These are phyloP conservation scores for Colletotrichum chrysophilum DNA, from an alignment of 2,329 filamentous ascomycete species.

Conservation along the genomic window DNA sequence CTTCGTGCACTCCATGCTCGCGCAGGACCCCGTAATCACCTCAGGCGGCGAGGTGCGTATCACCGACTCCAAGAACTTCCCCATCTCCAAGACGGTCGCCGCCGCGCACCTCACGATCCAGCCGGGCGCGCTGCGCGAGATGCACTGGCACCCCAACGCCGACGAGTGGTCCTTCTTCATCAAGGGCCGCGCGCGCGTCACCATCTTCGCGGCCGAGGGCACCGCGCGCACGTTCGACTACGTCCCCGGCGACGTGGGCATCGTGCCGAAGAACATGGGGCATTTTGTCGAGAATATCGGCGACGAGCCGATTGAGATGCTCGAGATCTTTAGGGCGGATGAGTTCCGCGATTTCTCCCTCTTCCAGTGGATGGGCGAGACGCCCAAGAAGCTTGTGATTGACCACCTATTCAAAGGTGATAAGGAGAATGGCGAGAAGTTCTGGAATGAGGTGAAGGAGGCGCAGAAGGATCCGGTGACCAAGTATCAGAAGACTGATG, in stretches of 20 bases:
- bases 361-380: slow-evolving; percentile 79
- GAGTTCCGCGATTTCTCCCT: slow-evolving; percentile 76
- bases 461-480: slow-evolving; percentile 64
- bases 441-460: slow-evolving; percentile 65
- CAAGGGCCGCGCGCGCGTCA: slow-evolving; percentile 72
- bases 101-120: slow-evolving; percentile 75
- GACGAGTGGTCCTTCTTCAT: slow-evolving; percentile 87
- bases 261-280: slow-evolving; percentile 78
- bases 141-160: slow-evolving; percentile 83
- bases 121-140: slow-evolving; percentile 76
- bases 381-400: slow-evolving; percentile 67
- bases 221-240: slow-evolving; percentile 79
- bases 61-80: slow-evolving; percentile 78
- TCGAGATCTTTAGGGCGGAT: slow-evolving; percentile 77
- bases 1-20: slow-evolving; percentile 76
- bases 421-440: slow-evolving; percentile 64
- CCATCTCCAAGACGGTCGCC: slow-evolving; percentile 74
- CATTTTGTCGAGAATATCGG: slow-evolving; percentile 85
- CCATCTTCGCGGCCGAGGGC: slow-evolving; percentile 74
- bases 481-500: slow-evolving; percentile 18
- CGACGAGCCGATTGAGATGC: slow-evolving; percentile 76
- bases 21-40: slow-evolving; percentile 68
- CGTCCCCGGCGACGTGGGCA: slow-evolving; percentile 75
- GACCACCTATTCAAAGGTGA: slow-evolving; percentile 72
- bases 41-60: slow-evolving; percentile 76